Base-by-base conservation (phyloP, 2,329 filamentous ascomycete species). In the Clarireedia monteithiana region DNA sequence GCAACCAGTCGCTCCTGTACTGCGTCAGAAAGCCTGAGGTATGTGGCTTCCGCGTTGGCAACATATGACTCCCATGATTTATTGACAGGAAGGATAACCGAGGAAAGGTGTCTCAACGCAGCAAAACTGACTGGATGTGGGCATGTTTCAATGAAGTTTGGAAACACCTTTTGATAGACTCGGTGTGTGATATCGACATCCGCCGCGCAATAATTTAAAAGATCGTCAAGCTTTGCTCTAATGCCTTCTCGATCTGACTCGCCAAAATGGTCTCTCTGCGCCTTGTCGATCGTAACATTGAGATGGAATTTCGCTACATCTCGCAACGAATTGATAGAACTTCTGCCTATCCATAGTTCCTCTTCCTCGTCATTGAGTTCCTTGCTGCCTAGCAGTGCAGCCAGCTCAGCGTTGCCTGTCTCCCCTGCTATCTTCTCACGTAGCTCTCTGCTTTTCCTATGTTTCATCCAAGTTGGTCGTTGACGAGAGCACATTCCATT, bases 401-500 rank as follows among this genome's bases (percentile, higher is more conserved):
- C 81, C 24, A 96, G 72, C 61, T 94, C 88, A 6, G 82, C 74
- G 53, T 85, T 86, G 15, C 86, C 81, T 3, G 84, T 86, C 54
- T 89, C 81, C 49, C 78, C 84, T 5, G 88, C 82, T 48, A 92
- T 84, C 66, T 86, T 88, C 59, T 96, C 91, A 50, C 89, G 79
- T 47, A 92, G 67, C 67, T 97, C 92, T 57, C 86, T 81, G 62
- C 86, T 90, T 74, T 99, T 99, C 69, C 90, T 88, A 71, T 96
- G 89, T 70, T 89, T 95, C 85, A 96, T 91, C 94, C 94, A 99
- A 0, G 89, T 96, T 7, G 95, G 94, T 50, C 94, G 82, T 71
- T 99, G 94, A 62, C 88, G 86, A 23, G 94, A 97, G 72, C 94
- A 99, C 94, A 99, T 99, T 60, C 94, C 94, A 68, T 99, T 99